Evolutionary conservation across 192 early-diverging fungal species (phyloP).

Genomic region (Gonapodya sp.): DNA sequence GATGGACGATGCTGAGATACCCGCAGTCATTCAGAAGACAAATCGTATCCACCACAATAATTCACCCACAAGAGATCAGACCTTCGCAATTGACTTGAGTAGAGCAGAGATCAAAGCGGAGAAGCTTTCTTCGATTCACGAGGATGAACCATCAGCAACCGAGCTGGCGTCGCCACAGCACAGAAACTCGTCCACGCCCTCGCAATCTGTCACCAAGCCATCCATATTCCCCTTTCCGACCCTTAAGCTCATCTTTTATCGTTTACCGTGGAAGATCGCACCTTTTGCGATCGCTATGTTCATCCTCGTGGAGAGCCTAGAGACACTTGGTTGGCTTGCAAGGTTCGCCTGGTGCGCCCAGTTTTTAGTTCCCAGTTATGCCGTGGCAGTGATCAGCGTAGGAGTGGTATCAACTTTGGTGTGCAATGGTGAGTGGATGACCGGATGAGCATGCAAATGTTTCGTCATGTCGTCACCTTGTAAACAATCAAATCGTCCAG

Average conservation of each 20-base stretch:
- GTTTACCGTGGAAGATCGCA: slow-evolving; percentile 67
- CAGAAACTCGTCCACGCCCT: too few relatives aligned
- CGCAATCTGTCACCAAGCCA: too few relatives aligned
- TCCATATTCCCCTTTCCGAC: slow-evolving; percentile 32
- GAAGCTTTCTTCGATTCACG: neutral
- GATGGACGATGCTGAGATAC: neutral
- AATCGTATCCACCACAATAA: too few relatives aligned
- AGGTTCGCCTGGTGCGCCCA: slow-evolving; percentile 50
- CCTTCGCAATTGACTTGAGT: too few relatives aligned
- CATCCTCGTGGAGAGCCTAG: slow-evolving; percentile 67
- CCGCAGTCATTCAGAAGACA: too few relatives aligned
- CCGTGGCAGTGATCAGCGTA: slow-evolving; percentile 49
- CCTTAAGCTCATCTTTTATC: slow-evolving; percentile 30
- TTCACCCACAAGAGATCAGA: neutral
- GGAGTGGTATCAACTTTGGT: slow-evolving; percentile 47
- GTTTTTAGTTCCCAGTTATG: slow-evolving; percentile 36
- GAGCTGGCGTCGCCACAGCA: too few relatives aligned
- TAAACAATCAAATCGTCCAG: slow-evolving; percentile 46
- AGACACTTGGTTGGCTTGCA: slow-evolving; percentile 54
- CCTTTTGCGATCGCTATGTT: slow-evolving; percentile 83
- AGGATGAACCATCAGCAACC: neutral
- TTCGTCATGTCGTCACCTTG: slow-evolving; percentile 47
- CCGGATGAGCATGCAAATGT: too few relatives aligned
- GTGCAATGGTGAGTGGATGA: neutral
- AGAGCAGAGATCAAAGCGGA: neutral